Evolutionary conservation across 768 basidiomycete genomes (phyloP).

Genomic region (Rhizopogon vinicolor): DNA sequence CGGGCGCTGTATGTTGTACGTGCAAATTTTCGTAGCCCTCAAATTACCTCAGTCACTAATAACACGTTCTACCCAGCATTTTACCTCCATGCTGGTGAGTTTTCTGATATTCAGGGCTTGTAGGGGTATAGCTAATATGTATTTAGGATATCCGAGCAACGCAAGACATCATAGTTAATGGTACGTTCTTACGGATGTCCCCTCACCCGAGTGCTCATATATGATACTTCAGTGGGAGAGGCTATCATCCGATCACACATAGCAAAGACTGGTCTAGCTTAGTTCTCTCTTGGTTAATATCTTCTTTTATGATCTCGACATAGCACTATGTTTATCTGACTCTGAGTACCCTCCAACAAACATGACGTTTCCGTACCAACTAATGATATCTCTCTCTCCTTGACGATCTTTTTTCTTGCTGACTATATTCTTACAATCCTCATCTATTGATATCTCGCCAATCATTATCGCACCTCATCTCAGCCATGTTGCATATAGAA

Average conservation of each 20-base stretch:
- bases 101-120: conserved; percentile 1
- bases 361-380: neutral
- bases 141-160: conserved; percentile 61
- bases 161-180: conserved; percentile 59
- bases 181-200: conserved; percentile 28
- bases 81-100: conserved; percentile 64
- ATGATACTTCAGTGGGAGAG: conserved; percentile 47
- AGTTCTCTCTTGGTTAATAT: neutral
- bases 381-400: neutral
- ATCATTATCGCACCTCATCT: neutral
- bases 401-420: neutral
- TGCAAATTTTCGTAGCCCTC: conserved; percentile 11
- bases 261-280: conserved; percentile 42
- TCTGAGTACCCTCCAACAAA: conserved; percentile 1
- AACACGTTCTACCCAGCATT: conserved; percentile 41
- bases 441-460: neutral
- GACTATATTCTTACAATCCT: neutral
- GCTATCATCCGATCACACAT: conserved; percentile 65
- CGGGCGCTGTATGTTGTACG: conserved; percentile 64
- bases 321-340: conserved; percentile 1
- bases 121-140: neutral
- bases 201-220: conserved; percentile 1
- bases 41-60: conserved; percentile 1
- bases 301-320: neutral
- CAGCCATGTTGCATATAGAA: neutral